phyloP scores from a whole-genome alignment of 306 rosid species.

The Pyrus communis region DNA sequence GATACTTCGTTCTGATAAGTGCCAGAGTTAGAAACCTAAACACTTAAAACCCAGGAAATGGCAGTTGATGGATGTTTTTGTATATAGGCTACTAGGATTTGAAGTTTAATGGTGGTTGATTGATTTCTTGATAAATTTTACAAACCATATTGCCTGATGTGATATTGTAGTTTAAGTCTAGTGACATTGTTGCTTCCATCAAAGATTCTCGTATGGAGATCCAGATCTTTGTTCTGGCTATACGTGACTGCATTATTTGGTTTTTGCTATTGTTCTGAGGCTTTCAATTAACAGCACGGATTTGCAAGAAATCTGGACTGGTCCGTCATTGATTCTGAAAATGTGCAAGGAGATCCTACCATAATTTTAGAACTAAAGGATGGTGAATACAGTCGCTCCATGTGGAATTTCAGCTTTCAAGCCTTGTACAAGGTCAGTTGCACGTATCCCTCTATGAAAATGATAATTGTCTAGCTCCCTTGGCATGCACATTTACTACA shows the following conservation, averaged over 20 bases:
- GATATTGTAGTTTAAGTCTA: neutral
- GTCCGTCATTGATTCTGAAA: constrained; percentile 66
- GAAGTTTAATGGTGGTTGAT: neutral
- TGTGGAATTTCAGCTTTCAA: constrained; percentile 93
- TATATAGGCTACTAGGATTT: neutral
- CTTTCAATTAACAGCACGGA: constrained; percentile 61
- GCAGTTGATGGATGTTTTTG: neutral
- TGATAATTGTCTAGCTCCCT: constrained; percentile 7
- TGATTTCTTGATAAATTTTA: neutral
- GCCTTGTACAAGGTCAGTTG: constrained; percentile 74
- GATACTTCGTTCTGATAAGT: neutral
- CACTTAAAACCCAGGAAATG: neutral
- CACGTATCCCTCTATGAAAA: constrained; percentile 6
- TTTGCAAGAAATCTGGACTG: constrained; percentile 89
- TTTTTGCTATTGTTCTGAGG: neutral
- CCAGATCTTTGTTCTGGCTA: neutral
- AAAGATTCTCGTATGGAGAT: neutral
- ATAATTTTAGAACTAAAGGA: constrained; percentile 80
- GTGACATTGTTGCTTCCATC: neutral
- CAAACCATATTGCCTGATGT: neutral
- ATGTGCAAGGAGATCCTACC: constrained; percentile 61
- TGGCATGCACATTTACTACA: neutral
- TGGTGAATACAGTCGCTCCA: constrained; percentile 64
- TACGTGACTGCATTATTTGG: constrained; percentile 3
- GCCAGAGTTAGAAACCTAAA: neutral